phyloP scores from a whole-genome alignment of 176 grass and related monocot species.

The Luzula sylvatica region DNA sequence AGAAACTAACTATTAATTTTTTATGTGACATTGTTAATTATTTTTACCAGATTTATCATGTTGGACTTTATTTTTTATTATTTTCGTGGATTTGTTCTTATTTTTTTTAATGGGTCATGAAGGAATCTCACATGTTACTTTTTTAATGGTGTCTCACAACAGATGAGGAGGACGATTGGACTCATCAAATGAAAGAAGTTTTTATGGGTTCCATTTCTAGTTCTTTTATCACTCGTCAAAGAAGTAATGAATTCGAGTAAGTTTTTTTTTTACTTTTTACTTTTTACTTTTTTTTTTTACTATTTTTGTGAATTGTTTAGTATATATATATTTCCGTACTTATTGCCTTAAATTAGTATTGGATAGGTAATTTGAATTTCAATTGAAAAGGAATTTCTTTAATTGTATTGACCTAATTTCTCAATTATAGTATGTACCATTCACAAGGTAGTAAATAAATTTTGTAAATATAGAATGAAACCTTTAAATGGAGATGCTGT shows the following conservation, averaged over 20 bases:
- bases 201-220: conserved; percentile 3
- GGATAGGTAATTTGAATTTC: too few relatives aligned
- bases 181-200: conserved; percentile 6
- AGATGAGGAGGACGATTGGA: conserved; percentile 1
- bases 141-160: conserved; percentile 10
- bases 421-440: too few relatives aligned
- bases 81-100: neutral
- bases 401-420: too few relatives aligned
- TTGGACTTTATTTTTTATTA: neutral
- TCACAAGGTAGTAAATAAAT: too few relatives aligned
- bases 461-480: too few relatives aligned
- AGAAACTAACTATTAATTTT: conserved; percentile 7
- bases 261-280: neutral
- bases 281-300: neutral
- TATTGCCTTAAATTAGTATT: too few relatives aligned
- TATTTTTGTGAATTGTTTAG: neutral
- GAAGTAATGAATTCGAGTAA: neutral
- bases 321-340: too few relatives aligned
- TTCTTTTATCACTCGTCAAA: neutral
- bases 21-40: conserved; percentile 7
- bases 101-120: neutral
- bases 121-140: conserved; percentile 10
- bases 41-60: neutral
- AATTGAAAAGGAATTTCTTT: too few relatives aligned
- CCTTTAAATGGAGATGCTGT: neutral